Evolutionary conservation across 345 rosid species (phyloP).

Genomic region (Salix brachista): DNA sequence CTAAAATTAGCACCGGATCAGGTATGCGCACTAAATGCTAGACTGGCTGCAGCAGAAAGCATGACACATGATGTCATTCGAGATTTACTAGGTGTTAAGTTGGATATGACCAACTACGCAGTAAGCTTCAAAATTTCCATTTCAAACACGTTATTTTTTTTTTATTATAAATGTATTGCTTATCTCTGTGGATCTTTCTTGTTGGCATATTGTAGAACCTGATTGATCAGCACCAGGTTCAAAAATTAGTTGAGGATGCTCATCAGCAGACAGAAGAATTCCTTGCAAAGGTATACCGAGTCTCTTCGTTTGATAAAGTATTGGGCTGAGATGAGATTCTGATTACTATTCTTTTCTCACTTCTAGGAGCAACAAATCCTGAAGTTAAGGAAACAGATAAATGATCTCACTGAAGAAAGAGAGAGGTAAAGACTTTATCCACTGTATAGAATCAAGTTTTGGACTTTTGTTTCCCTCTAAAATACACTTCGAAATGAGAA

Average conservation of each 20-base stretch:
- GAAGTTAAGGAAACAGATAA: slow-evolving; percentile 47
- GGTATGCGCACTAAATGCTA: slow-evolving; percentile 67
- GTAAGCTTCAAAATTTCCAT: slow-evolving; percentile 40
- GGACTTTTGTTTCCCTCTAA: neutral
- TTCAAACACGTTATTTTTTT: slow-evolving; percentile 2
- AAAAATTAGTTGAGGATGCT: slow-evolving; percentile 63
- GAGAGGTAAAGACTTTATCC: slow-evolving; percentile 49
- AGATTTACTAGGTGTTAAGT: slow-evolving; percentile 81
- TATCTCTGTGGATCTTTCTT: slow-evolving; percentile 5
- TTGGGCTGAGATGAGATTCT: slow-evolving; percentile 1
- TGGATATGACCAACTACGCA: slow-evolving; percentile 83
- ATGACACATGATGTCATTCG: slow-evolving; percentile 96
- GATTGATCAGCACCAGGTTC: slow-evolving; percentile 69
- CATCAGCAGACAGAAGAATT: slow-evolving; percentile 60
- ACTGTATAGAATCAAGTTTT: neutral
- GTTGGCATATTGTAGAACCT: slow-evolving; percentile 50
- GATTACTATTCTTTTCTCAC: neutral
- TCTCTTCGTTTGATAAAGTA: neutral
- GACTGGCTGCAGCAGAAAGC: slow-evolving; percentile 91
- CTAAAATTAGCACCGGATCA: slow-evolving; percentile 27
- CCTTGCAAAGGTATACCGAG: slow-evolving; percentile 53
- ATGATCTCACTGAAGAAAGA: slow-evolving; percentile 58
- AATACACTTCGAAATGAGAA: neutral
- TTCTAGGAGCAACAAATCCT: slow-evolving; percentile 65
- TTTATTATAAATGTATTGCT: slow-evolving; percentile 6